These are phyloP conservation scores for Metschnikowia peoriensis DNA, from an alignment of 805 yeast genomes.

Conservation along the genomic window DNA sequence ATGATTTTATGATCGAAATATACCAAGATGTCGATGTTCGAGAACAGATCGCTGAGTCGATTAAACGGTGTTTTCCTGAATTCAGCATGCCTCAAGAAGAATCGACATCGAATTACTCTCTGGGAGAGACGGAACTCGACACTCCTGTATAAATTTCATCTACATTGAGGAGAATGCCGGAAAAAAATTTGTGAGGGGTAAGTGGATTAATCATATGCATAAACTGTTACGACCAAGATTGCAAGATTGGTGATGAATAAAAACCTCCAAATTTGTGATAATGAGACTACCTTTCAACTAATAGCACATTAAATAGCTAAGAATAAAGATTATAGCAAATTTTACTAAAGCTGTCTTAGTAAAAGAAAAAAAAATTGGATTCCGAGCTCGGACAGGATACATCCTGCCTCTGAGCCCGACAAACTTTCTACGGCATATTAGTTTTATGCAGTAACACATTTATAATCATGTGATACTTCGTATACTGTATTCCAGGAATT, in stretches of 20 bases:
- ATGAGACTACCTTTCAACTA: no score
- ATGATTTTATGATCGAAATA: constrained; percentile 23
- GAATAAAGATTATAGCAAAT: no score
- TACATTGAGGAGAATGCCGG: background rate
- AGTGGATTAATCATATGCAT: no score
- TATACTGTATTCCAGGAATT: background rate
- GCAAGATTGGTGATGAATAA: no score
- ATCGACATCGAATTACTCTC: constrained; percentile 22
- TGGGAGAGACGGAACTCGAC: constrained; percentile 16
- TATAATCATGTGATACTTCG: background rate
- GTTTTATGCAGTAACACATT: background rate
- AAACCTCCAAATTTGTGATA: no score
- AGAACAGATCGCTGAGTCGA: constrained; percentile 27
- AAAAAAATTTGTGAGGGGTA: no score
- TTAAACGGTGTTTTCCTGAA: constrained; percentile 15
- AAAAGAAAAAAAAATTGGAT: no score
- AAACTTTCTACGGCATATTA: background rate
- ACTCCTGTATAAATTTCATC: background rate
- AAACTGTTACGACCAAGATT: no score
- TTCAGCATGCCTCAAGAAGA: constrained; percentile 9
- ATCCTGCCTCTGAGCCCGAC: background rate
- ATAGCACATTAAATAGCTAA: no score
- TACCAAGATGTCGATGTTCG: constrained; percentile 13
- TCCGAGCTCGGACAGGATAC: no score
- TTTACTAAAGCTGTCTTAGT: no score